Evolutionary conservation across 345 rosid genomes (phyloP), one percentile per base, ranked within the genome.

Genomic region (Eucalyptus leucophloia): DNA sequence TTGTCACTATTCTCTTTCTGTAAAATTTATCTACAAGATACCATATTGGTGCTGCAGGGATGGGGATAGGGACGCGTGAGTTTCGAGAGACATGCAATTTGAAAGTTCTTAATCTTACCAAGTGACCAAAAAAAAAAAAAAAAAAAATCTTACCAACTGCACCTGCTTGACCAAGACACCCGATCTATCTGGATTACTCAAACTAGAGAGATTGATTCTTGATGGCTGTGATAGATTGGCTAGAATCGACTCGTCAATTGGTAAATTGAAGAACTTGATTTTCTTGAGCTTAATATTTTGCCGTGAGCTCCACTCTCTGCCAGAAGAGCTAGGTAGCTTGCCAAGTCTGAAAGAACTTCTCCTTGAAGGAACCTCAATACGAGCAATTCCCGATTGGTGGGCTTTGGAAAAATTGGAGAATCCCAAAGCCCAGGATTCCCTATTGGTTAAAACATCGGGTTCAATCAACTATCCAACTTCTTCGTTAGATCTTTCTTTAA

Each of bases 301-400:
- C 19, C 2, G 0, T 0, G 1, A 4, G 17, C 72, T n/a, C 37
- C 37, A 7, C 3, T 15, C 8, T 65, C 10, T 65, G 2, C 72
- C 11, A 0, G 19, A 65, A 15, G 72, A 65, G 72, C 37, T 65
- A 13, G 72, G 72, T n/a, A 2, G 72, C 72, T n/a, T 65, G 72
- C 10, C 72, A 30, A n/a, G 19, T 65, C 37, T 65, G 0, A 7
- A 15, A 65, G 37, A 14, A 65, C 72, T 65, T 65, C 72, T 65
- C 37, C 72, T 65, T 14, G 37, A 65, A 2, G 9, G 6, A n/a
- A 65, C 72, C 17, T 13, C 5, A 14, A n/a, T 65, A n/a, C 10
- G 10, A 65, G 37, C 1, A 62, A 62, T 62, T 60, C 69, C 32
- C 32, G 4, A 3, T 3, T 60, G 8, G 17, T 60, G 69, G 69